Evolutionary conservation across 768 basidiomycete species (phyloP), one percentile per base, ranked within the genome.

Genomic region (Suillus decipiens): DNA sequence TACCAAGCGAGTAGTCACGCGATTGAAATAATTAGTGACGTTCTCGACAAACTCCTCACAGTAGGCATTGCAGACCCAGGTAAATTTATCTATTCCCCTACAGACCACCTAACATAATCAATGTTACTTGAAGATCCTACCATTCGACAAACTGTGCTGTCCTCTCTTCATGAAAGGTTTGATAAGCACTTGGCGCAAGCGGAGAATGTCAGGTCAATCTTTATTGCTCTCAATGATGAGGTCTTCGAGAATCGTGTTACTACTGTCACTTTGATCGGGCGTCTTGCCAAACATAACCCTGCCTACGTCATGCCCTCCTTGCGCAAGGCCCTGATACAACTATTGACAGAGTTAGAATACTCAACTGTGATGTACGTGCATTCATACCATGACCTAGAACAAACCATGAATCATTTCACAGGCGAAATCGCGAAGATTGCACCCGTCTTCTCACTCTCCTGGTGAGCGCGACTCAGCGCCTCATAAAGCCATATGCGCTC

Each of bases 261-360:
- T n/a, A 96, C 96, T 2, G 93, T 99, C 59, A 78, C 79, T 24
- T 83, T 99, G 65, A 98, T 99, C 63, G 97, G 97, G 1, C 88
- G 97, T 33, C 84, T 99, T 31, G 93, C 96, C 3, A 87, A 88
- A 68, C 93, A 96, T 76, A 99, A 99, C 71, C 97, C 97, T 0
- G 97, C 97, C 17, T 97, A 98, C 79, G 95, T 99, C 22, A 98
- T 99, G 91, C 96, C 97, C 10, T 95, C 94, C 4, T 80, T 99
- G 28, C 86, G 97, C 54, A 99, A 99, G 76, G 89, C 95, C 1
- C 81, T 99, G 63, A 97, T 99, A 61, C 96, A 99, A 72, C 84
- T 99, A 8, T 80, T 99, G 63, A 99, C 97, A 0, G 97, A 99
- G 77, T 79, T 99, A 42, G 96, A 99, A 77, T 99, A 98, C 71